These are phyloP conservation scores for Coffea canephora DNA, from an alignment of 257 asterid genomes.

Conservation along the genomic window DNA sequence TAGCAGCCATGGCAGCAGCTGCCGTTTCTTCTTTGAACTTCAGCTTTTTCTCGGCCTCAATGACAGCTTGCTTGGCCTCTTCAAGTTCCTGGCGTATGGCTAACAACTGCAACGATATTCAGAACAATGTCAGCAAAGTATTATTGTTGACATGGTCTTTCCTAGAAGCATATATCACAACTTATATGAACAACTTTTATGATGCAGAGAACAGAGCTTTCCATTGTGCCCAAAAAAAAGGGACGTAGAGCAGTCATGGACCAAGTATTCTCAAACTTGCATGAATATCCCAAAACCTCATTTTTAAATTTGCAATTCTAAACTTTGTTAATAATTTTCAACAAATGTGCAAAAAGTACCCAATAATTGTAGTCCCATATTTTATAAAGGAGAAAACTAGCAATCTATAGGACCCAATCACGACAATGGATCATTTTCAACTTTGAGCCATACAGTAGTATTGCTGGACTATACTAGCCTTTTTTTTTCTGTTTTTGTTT, in stretches of 20 bases:
- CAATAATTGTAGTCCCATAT: not conserved
- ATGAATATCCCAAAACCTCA: not conserved
- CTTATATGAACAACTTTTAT: not conserved
- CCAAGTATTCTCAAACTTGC: not conserved
- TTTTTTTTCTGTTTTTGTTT: no score
- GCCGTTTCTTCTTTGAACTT: constrained; percentile 94
- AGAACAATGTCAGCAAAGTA: not conserved
- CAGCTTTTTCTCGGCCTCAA: constrained; percentile 76
- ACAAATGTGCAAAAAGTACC: not conserved
- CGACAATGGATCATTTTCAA: not conserved
- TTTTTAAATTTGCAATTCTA: not conserved
- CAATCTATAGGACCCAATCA: not conserved
- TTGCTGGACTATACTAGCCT: no score
- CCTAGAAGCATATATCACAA: not conserved
- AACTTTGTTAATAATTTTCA: not conserved
- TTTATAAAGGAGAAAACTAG: not conserved
- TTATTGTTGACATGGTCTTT: not conserved
- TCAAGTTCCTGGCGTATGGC: constrained; percentile 72
- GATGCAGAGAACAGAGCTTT: no score
- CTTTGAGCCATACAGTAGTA: not conserved
- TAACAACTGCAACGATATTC: constrained; percentile 55
- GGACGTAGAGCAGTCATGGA: not conserved
- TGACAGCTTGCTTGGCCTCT: constrained; percentile 74
- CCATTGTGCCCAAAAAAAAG: no score
- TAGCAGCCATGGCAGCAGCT: constrained; percentile 94